phyloP scores from a whole-genome alignment of 2,329 filamentous ascomycete species.

The Whalleya microplaca region DNA sequence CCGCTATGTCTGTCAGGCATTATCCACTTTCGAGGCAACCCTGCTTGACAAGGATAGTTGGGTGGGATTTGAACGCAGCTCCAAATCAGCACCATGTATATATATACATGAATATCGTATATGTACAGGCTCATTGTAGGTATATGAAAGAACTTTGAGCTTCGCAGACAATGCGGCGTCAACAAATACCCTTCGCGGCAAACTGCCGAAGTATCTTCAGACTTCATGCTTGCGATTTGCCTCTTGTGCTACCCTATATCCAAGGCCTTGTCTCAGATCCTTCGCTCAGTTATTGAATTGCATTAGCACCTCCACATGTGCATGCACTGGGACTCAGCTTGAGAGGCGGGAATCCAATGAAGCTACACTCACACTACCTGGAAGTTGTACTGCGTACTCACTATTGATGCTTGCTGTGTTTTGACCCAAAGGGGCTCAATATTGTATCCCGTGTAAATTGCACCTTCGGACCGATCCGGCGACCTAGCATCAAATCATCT shows the following conservation, averaged over 20 bases:
- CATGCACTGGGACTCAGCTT: neutral
- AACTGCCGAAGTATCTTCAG: neutral
- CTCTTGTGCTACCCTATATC: neutral
- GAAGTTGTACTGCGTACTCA: too few species aligned
- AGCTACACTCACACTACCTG: neutral
- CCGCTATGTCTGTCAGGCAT: slow-evolving; percentile 9
- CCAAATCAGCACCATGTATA: too few species aligned
- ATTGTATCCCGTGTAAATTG: too few species aligned
- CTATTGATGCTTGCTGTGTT: too few species aligned
- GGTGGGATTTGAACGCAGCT: neutral
- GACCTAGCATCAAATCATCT: too few species aligned
- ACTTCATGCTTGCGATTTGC: neutral
- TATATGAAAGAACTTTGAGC: neutral
- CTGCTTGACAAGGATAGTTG: slow-evolving; percentile 5
- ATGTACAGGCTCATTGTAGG: neutral
- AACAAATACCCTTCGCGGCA: neutral
- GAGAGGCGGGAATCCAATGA: neutral
- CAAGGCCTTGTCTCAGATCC: neutral
- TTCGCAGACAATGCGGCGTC: neutral
- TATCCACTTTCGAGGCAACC: slow-evolving; percentile 11
- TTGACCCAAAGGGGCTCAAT: too few species aligned
- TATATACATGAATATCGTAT: neutral
- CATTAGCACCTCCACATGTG: neutral
- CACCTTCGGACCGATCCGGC: too few species aligned
- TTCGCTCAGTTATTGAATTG: neutral